Base-by-base conservation (phyloP, 345 rosid species). In the Turnera subulata region DNA sequence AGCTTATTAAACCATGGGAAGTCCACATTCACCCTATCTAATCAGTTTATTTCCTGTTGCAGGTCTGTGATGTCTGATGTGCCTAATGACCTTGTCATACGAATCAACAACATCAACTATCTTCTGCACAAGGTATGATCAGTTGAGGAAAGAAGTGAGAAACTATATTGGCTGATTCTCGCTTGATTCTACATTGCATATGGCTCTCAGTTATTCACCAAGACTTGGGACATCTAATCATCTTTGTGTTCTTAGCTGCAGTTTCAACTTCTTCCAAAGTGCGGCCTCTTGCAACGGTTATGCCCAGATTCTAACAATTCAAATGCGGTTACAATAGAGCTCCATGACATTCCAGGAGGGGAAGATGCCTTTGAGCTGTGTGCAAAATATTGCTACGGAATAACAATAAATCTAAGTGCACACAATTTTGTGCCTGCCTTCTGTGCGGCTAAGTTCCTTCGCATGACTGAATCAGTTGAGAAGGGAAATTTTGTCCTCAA, bases 351-450 rank as follows among this genome's bases (percentile, higher is more conserved):
- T 68, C 99, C 99, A 0, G 99, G 99, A 52, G 97, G 97, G 35
- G 86, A 86, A 52, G 89, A 83, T 46, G 96, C 99, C 37, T 90
- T 94, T 46, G 99, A 94, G 65, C 63, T 94, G 62, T 94, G 97
- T 50, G 97, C 91, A 6, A 94, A 94, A 64, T 94, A 76, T 75
- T 94, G 99, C 76, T 94, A 94, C 18, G 97, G 89, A 57, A 94
- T 94, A 57, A 82, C 93, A 44, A 88, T 94, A 72, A 84, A 78
- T 67, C 83, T 90, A 67, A 62, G 97, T 48, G 96, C 96, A 25
- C 80, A 81, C 68, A 88, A 90, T 86, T 76, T 94, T 58, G 90
- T 88, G 15, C 70, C 80, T 42, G 91, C 92, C 11, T 81, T 88
- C 55, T 94, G 96, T 48, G 96, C 99, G 46, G 92, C 96, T 4